Base-by-base conservation (phyloP, 352 stramenopile genomes). In the Thalassiosira oceanica region DNA sequence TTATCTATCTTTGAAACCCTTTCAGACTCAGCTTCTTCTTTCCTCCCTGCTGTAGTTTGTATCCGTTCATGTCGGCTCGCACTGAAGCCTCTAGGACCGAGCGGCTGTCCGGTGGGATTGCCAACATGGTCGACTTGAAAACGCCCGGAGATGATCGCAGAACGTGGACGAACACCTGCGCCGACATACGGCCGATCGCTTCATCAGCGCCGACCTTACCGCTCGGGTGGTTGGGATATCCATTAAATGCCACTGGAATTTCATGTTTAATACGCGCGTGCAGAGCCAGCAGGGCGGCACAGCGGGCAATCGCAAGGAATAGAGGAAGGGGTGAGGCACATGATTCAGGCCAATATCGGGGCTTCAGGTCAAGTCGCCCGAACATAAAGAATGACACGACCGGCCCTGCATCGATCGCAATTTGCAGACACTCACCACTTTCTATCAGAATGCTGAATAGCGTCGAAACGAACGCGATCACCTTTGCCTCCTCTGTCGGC, bases 21-120 rank as follows among this genome's bases (percentile, higher is more conserved):
- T 89, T 83, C 1, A 89, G 57, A 78, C 63, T 87, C 6, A 91
- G 61, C 53, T 88, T 88, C 61, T 88, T 88, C 44, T 87, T 89
- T 43, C 73, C 64, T 8, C 50, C 67, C 15, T 65, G 61, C 20
- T 56, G 49, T 24, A 50, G 41, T 21, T 49, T 72, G 66, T 92
- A 92, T 6, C 82, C 85, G 63, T 54, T 88, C 83, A 92, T 89
- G 54, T 92, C 85, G 16, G 71, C 82, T 31, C 85, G 74, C 0
- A 92, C 78, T 43, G 85, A 70, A 63, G 76, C 73, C 49, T 92
- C 85, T 27, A 90, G 66, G 36, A 86, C 45, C 28, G 54, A 58
- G 37, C 78, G 61, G 44, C 78, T 78, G 15, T 80, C 64, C 24
- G 78, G 61, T 3, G 63, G 37, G 8, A 87, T 62, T 0, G 54